These are phyloP conservation scores for Linum tenue DNA, from an alignment of 345 rosid species.

Conservation along the genomic window DNA sequence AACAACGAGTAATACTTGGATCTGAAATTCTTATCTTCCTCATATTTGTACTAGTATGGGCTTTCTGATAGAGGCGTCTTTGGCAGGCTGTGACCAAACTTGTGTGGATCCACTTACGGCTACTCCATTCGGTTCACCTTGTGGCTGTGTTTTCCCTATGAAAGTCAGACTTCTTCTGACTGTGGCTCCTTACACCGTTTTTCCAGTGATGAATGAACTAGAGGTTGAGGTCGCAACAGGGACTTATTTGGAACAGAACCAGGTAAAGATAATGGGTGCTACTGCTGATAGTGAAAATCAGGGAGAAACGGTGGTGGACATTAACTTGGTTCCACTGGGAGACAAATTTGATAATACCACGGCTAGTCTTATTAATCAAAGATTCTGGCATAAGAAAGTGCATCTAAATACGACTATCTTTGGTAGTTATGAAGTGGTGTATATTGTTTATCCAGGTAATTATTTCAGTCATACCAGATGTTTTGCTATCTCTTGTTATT, in stretches of 20 bases:
- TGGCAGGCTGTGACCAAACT: constrained; percentile 80
- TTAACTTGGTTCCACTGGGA: constrained; percentile 92
- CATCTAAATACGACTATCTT: constrained; percentile 67
- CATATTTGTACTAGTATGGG: constrained; percentile 3
- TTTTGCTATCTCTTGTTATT: constrained; percentile 8
- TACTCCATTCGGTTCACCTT: constrained; percentile 86
- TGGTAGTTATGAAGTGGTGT: constrained; percentile 69
- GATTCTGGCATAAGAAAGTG: constrained; percentile 65
- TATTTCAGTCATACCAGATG: constrained; percentile 13
- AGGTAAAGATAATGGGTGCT: constrained; percentile 97
- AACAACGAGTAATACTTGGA: constrained; percentile 37
- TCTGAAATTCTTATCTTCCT: constrained; percentile 1
- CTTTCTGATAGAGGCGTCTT: constrained; percentile 12
- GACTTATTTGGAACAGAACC: constrained; percentile 88
- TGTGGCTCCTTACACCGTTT: constrained; percentile 71
- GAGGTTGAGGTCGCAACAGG: constrained; percentile 96
- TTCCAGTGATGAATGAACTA: constrained; percentile 78
- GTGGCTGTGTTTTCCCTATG: constrained; percentile 97
- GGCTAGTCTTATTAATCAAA: constrained; percentile 65
- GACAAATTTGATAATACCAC: constrained; percentile 97
- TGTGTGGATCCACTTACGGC: constrained; percentile 89
- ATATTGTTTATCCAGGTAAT: constrained; percentile 83
- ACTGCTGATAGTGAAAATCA: constrained; percentile 87
- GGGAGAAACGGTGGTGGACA: constrained; percentile 72
- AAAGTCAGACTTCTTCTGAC: constrained; percentile 78